These are phyloP conservation scores for Astragalus membranaceus DNA, from an alignment of 306 rosid species.

Conservation along the genomic window DNA sequence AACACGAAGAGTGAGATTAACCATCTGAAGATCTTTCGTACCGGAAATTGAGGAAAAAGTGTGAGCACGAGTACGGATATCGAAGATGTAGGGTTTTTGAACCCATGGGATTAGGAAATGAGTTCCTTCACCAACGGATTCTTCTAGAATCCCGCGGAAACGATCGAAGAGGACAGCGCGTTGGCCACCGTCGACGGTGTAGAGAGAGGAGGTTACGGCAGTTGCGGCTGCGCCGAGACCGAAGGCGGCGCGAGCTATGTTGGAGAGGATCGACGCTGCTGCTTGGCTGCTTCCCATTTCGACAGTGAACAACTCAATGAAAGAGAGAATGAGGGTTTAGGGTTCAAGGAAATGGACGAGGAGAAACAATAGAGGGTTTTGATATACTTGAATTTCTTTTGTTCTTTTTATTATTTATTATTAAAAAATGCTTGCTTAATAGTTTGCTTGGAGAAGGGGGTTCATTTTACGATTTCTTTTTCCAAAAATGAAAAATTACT, in stretches of 20 bases:
- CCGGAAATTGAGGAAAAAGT: conserved; percentile 86
- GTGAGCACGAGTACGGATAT: conserved; percentile 82
- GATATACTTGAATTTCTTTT: no score
- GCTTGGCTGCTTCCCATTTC: conserved; percentile 76
- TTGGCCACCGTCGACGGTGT: conserved; percentile 96
- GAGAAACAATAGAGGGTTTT: not conserved
- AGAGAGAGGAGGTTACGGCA: conserved; percentile 49
- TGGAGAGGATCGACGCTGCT: conserved; percentile 52
- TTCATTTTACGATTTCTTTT: no score
- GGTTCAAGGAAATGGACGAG: not conserved
- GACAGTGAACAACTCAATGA: no score
- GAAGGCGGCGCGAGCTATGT: conserved; percentile 62
- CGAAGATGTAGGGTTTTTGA: conserved; percentile 88
- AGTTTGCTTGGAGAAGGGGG: no score
- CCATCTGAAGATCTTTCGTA: conserved; percentile 94
- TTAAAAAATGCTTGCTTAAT: no score
- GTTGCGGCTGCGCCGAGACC: conserved; percentile 64
- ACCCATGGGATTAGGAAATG: conserved; percentile 94
- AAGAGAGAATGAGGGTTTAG: not conserved
- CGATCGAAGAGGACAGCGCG: conserved; percentile 93
- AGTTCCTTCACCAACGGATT: conserved; percentile 60
- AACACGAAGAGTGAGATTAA: conserved; percentile 70
- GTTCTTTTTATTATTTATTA: no score
- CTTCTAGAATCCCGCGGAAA: conserved; percentile 72
- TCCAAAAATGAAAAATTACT: no score